phyloP scores from a whole-genome alignment of 176 grass and related monocot genomes.

The Oryza nivara region DNA sequence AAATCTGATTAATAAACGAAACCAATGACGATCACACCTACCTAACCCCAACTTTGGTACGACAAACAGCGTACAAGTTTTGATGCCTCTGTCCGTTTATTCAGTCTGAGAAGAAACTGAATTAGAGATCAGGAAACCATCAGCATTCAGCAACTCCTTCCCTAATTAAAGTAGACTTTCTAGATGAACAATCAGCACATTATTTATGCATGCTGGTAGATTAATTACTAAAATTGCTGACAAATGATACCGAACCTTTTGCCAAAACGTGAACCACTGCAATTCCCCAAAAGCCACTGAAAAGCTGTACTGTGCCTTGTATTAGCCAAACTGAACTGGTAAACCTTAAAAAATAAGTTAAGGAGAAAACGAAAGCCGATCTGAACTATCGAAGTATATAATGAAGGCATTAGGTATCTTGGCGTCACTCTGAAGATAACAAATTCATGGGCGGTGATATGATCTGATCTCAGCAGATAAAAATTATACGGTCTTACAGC shows the following conservation, averaged over 20 bases:
- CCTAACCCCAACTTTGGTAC: neutral
- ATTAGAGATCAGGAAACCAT: neutral
- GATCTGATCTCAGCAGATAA: slow-evolving; percentile 12
- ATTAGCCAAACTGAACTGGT: neutral
- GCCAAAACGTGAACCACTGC: neutral
- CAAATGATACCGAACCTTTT: neutral
- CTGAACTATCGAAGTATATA: neutral
- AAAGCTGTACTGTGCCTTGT: neutral
- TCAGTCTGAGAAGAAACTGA: neutral
- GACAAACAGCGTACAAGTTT: neutral
- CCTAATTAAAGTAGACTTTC: neutral
- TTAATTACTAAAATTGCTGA: neutral
- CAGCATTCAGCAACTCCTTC: neutral
- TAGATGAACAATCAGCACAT: neutral
- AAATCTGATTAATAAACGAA: slow-evolving; percentile 20
- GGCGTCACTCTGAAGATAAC: slow-evolving; percentile 23
- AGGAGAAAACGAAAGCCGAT: neutral
- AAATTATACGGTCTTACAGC: neutral
- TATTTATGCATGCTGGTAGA: neutral
- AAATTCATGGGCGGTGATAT: slow-evolving; percentile 34
- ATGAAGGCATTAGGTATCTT: neutral
- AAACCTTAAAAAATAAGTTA: neutral
- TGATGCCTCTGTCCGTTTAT: neutral
- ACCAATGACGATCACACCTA: slow-evolving; percentile 3
- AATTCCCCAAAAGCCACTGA: neutral